Evolutionary conservation across 257 asterid genomes (phyloP), one percentile per base, ranked within the genome.

Genomic region (Solanum gracilifrons): DNA sequence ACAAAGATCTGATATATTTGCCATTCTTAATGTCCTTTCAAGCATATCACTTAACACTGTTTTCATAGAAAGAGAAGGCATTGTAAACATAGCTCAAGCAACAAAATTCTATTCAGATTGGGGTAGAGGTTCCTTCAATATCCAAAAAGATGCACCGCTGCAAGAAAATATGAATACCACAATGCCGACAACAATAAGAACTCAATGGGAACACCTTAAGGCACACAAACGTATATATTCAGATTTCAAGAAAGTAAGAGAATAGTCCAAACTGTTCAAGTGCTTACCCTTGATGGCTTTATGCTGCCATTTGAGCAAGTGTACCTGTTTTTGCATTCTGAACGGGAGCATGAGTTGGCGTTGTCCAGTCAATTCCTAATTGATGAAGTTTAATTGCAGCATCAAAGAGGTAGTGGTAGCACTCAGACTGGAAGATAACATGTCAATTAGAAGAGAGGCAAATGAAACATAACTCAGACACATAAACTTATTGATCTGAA

Each of bases 111-210:
- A 7, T 36, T 36, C 2, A 36, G 39, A 95, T 96, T 37, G 99
- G 98, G 85, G 99, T 97, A 31, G 98, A 95, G 80, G 99, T 97
- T 88, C 99, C 99, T 89, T 97, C 99, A 43, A 97, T 97, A 92
- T 96, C 99, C 88, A 97, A 96, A 71, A 97, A 93, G 91, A 97
- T 91, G 94, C 99, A 93, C 12, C 85, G 92, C 99, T 97, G 94
- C 92, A 88, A 88, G 60, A 68, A 79, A 88, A 71, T 48, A 66
- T 6, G 68, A 41, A 85, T 85, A 76, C n/a, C n/a, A 39, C 35
- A 76, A 39, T 39, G 84, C n/a, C 41, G 35, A 76, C 62, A 69
- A 33, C 35, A 33, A 33, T 20, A 20, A 85, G 64, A 83, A 60
- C 72, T n/a, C 77, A 71, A 66, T 86, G n/a, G 16, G 85, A 85